A percentile compares a stretch with the other conserved stretches of the same genome.
Conservation (phyloP, 2,329 filamentous ascomycete species). For the Trichothecium sympodiale region DNA sequence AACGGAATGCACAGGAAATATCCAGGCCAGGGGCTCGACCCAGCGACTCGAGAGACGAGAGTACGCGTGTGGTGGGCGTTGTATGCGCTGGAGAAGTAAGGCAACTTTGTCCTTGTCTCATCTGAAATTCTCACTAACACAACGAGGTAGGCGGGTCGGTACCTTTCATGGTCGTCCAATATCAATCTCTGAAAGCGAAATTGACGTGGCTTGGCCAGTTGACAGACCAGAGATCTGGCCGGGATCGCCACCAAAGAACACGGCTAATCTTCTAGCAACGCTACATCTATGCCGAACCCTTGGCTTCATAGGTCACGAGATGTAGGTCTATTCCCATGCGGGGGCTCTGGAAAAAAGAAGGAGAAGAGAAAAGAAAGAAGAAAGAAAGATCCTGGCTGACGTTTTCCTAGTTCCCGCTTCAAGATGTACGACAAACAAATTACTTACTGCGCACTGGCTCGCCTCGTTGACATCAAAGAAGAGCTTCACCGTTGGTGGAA, state of each 20-base stretch:
- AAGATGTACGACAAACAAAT: slow-evolving; percentile 6
- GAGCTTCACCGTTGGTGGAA: slow-evolving; percentile 28
- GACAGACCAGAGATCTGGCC: slow-evolving; percentile 32
- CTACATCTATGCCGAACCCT: slow-evolving; percentile 24
- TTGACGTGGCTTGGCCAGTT: slow-evolving; percentile 40
- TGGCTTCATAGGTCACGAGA: slow-evolving; percentile 25
- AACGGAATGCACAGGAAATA: slow-evolving; percentile 49
- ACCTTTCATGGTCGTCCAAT: slow-evolving; percentile 44
- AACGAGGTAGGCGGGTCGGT: slow-evolving; percentile 35
- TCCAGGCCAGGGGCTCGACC: slow-evolving; percentile 32
- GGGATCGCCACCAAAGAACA: slow-evolving; percentile 26
- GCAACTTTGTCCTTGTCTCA: not conserved
- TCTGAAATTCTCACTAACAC: not conserved
- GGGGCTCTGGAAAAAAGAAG: no score
- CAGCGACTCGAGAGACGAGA: slow-evolving; percentile 36
- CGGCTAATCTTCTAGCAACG: slow-evolving; percentile 33
- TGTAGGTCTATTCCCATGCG: slow-evolving; percentile 17
- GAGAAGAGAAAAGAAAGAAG: no score
- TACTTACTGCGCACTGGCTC: slow-evolving; percentile 10
- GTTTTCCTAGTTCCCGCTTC: slow-evolving; percentile 17
- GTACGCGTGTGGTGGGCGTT: slow-evolving; percentile 48
- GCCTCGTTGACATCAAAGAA: slow-evolving; percentile 23
- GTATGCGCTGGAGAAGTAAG: slow-evolving; percentile 44
- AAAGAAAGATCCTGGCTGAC: no score
- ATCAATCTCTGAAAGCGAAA: slow-evolving; percentile 39